Base-by-base conservation (phyloP, 805 yeast genomes). In the Torulaspora franciscae region DNA sequence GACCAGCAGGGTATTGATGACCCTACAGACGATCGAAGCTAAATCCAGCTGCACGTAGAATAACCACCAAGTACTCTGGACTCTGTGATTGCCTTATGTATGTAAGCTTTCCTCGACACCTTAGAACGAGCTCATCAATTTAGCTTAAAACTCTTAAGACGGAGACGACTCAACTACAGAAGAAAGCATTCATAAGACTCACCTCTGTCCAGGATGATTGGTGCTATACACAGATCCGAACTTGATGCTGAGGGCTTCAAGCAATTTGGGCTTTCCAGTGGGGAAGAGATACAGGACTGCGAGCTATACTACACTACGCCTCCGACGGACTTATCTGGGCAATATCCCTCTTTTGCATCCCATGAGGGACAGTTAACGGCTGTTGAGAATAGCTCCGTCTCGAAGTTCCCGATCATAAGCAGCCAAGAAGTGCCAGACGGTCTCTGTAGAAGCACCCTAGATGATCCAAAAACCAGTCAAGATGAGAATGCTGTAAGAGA, bases 401-500 rank as follows among this genome's bases (percentile, higher is more conserved):
- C 9, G 3, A 10, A 10, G 9, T 30, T 13, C 15, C 17, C 9
- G 7, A 4, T 15, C 6, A 10, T 30, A 10, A 7, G 33, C 15
- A 17, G 9, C 11, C 37, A 27, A 17, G 32, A 38, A 13, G 35
- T 14, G 10, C 24, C 29, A 15, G 19, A 32, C 22, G 37, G 24
- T 13, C n/a, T 30, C 3, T 32, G 14, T 5, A 32, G 24, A n/a
- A 15, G 13, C 24, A 25, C 32, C 13, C 29, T 32, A 24, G 28
- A 28, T 11, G 57, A 70, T 41, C 66, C 29, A 11, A 39, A 24
- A 7, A 10, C 5, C 15, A 25, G 33, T 8, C 33, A 37, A 28
- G 23, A 23, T 14, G 58, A 70, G 42, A 66, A 67, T 32, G 76
- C 79, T 48, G 55, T 77, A 5, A 73, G 72, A 14, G 68, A 74